phyloP scores from a whole-genome alignment of 768 basidiomycete species.

The Daedaleopsis sinensis region DNA sequence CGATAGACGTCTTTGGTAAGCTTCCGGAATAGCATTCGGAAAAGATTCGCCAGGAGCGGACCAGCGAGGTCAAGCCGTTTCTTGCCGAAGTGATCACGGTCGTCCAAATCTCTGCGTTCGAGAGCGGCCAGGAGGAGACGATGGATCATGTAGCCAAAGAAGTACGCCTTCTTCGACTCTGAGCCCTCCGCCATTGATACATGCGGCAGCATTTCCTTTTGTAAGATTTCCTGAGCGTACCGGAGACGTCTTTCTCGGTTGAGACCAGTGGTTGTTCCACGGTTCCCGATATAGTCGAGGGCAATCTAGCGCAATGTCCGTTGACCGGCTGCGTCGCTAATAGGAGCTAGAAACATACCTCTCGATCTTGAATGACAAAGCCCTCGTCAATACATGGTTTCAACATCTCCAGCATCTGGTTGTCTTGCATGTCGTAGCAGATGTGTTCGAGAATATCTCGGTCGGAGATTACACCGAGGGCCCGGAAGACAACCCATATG shows the following conservation, averaged over 20 bases:
- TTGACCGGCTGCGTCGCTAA: neutral
- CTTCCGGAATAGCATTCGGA: slow-evolving; percentile 97
- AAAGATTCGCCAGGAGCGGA: slow-evolving; percentile 93
- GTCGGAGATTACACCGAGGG: slow-evolving; percentile 95
- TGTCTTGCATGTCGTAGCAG: slow-evolving; percentile 96
- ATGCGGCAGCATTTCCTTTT: slow-evolving; percentile 98
- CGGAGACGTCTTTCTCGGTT: slow-evolving; percentile 91
- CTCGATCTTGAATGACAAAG: slow-evolving; percentile 96
- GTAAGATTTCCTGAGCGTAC: slow-evolving; percentile 96
- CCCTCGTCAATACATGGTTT: slow-evolving; percentile 99
- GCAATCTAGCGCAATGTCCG: slow-evolving; percentile 49
- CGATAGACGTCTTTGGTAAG: slow-evolving; percentile 96
- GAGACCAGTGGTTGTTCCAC: slow-evolving; percentile 93
- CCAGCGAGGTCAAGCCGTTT: slow-evolving; percentile 97
- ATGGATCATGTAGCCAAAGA: slow-evolving; percentile 99
- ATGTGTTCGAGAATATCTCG: slow-evolving; percentile 98
- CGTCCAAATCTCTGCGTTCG: slow-evolving; percentile 94
- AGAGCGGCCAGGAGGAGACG: slow-evolving; percentile 90
- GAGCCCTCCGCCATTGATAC: slow-evolving; percentile 95
- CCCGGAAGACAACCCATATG: slow-evolving; percentile 98
- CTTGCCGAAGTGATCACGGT: slow-evolving; percentile 99
- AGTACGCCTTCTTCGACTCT: slow-evolving; percentile 98
- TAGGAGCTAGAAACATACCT: slow-evolving; percentile 48
- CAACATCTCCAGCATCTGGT: slow-evolving; percentile 96
- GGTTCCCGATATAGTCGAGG: slow-evolving; percentile 96